phyloP scores from a whole-genome alignment of 2,329 filamentous ascomycete species.

The Beauveria varroae region DNA sequence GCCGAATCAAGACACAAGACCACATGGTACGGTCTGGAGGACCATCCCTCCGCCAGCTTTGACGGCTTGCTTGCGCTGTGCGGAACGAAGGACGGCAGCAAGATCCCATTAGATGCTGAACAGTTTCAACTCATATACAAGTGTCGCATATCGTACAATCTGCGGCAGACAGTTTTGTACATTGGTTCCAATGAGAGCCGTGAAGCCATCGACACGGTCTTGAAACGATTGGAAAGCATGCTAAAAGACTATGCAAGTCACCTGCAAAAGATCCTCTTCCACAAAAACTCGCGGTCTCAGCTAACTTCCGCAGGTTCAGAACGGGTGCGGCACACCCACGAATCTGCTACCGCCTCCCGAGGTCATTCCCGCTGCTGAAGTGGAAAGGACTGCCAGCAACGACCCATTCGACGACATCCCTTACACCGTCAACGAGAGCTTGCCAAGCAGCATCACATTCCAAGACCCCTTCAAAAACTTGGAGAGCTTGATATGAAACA shows the following conservation, averaged over 20 bases:
- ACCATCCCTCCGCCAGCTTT: neutral
- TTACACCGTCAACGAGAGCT: neutral
- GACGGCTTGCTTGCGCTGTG: neutral
- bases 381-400: neutral
- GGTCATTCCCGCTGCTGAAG: neutral
- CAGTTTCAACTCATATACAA: neutral
- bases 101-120: neutral
- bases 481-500: neutral
- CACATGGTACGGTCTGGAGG: neutral
- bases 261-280: neutral
- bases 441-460: neutral
- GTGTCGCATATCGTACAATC: constrained; percentile 7
- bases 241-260: neutral
- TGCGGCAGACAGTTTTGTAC: constrained; percentile 7
- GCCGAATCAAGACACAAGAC: neutral
- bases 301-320: neutral
- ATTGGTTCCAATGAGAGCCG: constrained; percentile 1
- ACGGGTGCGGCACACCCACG: neutral
- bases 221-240: neutral
- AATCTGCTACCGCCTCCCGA: too few species aligned
- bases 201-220: neutral
- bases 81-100: neutral
- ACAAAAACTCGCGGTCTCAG: neutral
- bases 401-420: neutral
- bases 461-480: neutral